Percentiles rank a stretch among this genome's conserved stretches.
phyloP scores from a whole-genome alignment of 805 yeast genomes.

The Yarrowia hollandica region DNA sequence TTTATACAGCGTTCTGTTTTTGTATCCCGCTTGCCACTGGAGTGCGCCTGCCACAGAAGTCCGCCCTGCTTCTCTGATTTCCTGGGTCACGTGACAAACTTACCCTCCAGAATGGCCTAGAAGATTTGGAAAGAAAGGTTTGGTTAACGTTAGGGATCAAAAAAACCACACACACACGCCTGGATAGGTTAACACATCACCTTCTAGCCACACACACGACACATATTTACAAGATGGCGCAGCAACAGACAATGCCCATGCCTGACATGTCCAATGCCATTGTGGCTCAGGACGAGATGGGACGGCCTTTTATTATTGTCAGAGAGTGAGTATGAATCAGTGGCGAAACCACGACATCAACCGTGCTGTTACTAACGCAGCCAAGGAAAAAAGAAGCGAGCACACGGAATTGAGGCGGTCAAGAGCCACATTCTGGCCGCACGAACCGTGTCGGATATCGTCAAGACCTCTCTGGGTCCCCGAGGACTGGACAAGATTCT shows the following conservation, averaged over 20 bases:
- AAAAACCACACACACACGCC: neutral
- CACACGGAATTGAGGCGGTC: slow-evolving; percentile 78
- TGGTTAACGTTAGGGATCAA: slow-evolving; percentile 8
- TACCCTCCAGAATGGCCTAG: slow-evolving; percentile 24
- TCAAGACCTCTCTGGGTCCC: slow-evolving; percentile 93
- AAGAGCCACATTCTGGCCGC: slow-evolving; percentile 89
- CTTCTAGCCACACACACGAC: too few species aligned
- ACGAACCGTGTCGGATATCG: slow-evolving; percentile 86
- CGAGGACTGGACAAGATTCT: slow-evolving; percentile 97
- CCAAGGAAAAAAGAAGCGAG: slow-evolving; percentile 60
- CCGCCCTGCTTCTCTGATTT: neutral
- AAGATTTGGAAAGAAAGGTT: neutral
- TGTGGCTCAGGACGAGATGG: slow-evolving; percentile 99
- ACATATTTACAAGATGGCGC: slow-evolving; percentile 25
- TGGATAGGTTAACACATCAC: neutral
- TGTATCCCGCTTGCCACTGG: neutral
- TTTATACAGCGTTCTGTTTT: too few species aligned
- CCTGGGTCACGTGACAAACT: slow-evolving; percentile 8
- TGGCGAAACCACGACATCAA: neutral
- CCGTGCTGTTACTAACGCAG: slow-evolving; percentile 11
- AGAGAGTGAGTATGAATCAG: slow-evolving; percentile 75
- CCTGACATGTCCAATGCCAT: slow-evolving; percentile 98
- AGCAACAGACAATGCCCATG: slow-evolving; percentile 44
- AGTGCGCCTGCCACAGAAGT: too few species aligned
- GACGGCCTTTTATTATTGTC: slow-evolving; percentile 97